These are phyloP conservation scores for Butyriboletus pseudospeciosus DNA, from an alignment of 1,284 basidiomycete species.

Conservation along the genomic window DNA sequence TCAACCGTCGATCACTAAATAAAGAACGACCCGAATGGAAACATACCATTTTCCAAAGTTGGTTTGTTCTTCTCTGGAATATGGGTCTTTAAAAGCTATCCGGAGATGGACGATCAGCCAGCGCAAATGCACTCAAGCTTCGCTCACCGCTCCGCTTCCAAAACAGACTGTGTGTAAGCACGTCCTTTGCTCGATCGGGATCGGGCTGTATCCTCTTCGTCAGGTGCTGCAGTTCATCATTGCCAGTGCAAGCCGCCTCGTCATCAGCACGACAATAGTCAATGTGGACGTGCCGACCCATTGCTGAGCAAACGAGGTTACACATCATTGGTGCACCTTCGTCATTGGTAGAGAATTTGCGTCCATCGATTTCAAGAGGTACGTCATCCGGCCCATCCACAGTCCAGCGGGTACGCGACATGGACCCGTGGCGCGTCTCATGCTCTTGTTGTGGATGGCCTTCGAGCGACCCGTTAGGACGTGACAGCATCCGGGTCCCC, in stretches of 20 bases:
- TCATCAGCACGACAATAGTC: constrained; percentile 49
- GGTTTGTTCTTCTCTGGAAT: constrained; percentile 50
- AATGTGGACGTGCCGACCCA: constrained; percentile 55
- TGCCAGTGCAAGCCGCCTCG: constrained; percentile 36
- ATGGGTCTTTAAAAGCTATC: constrained; percentile 46
- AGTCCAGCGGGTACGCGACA: constrained; percentile 55
- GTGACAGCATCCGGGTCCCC: fast-evolving
- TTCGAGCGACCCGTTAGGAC: constrained; percentile 21
- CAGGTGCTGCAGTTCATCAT: constrained; percentile 47
- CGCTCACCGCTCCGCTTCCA: constrained; percentile 52
- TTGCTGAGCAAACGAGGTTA: constrained; percentile 51
- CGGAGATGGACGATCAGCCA: background rate
- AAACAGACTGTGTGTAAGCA: constrained; percentile 50
- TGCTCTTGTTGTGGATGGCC: constrained; percentile 59
- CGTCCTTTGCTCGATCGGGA: constrained; percentile 48
- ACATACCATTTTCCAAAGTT: constrained; percentile 53
- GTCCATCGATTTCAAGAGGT: constrained; percentile 50
- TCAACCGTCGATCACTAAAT: background rate
- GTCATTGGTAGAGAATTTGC: constrained; percentile 52
- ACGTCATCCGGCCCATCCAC: constrained; percentile 47
- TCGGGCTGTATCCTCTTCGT: constrained; percentile 40
- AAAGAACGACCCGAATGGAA: background rate
- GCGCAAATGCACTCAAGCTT: background rate
- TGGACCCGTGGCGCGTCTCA: constrained; percentile 61
- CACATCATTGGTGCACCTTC: constrained; percentile 65